Evolutionary conservation across 495 filamentous ascomycete genomes (phyloP), one percentile per base, ranked within the genome.

Genomic region (Astrocystis sublimbata): DNA sequence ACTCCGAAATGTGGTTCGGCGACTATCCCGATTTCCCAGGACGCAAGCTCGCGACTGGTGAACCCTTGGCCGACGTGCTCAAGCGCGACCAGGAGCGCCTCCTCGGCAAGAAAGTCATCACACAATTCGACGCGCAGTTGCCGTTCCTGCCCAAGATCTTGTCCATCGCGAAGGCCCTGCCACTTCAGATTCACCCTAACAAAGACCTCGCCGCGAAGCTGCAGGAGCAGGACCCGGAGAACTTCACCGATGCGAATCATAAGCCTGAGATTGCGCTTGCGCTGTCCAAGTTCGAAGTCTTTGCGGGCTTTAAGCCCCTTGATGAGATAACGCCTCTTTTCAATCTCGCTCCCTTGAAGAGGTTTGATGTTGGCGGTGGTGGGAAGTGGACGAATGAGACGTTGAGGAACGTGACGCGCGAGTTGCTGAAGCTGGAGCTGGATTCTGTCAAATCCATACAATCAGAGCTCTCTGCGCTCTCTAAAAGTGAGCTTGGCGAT

Each of bases 261-360:
- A 93, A 93, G 71, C 90, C 90, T 1, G 90, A 94, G 68, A 93
- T 93, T 33, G 89, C 89, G 4, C 77, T 94, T 13, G 88, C 89
- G 0, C 73, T 93, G 0, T 82, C 84, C n/a, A 82, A 86, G 17
- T 93, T 93, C 68, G 89, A 93, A 71, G 85, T 90, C 0, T 93
- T 93, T 67, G 85, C 84, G 15, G 89, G 89, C 2, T 93, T 84
- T 76, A 92, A 91, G 63, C 86, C 89, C 0, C 73, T 89, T 4
- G 61, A 65, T 3, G 78, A 88, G 19, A 88, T 94, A 42, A 65
- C 83, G 40, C 65, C 75, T 2, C 77, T 92, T 3, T 84, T 93
- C 70, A 64, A 75, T 21, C 65, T 76, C 6, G 75, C 88, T 1
- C 65, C 65, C 6, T 73, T 83, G 9, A 68, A 66, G 6, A 71